Base-by-base conservation (phyloP, 1,284 basidiomycete species). In the Cryptococcus amylolentus region DNA sequence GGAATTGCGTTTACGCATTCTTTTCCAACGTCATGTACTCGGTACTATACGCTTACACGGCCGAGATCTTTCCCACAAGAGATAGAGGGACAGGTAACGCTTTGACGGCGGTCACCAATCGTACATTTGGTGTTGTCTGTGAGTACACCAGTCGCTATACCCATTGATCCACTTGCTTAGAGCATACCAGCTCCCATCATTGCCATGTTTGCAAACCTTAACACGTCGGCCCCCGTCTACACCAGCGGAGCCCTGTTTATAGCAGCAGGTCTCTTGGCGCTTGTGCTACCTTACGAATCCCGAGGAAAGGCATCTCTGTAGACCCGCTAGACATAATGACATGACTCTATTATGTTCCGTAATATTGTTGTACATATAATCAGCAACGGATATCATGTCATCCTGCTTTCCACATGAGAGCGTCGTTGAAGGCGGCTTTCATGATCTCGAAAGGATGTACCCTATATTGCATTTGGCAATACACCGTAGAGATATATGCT, bases 261-360 rank as follows among this genome's bases (percentile, higher is more conserved):
- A 31, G 76, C 80, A 3, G 80, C 85, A 1, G 85, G 86, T 0
- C 55, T 81, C n/a, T 68, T 89, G 37, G 83, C 85, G 35, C 66
- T 88, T 51, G 64, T 88, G 27, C 71, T 89, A 16, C 88, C 88
- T 0, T 87, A 84, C 66, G 86, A 88, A 65, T 84, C 86, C 13
- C 78, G 84, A 31, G 87, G 86, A 2, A 86, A 82, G 65, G 83
- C 86, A 1, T 82, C 84, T n/a, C 75, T 87, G 55, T 85, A 77
- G 69, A 23, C 10, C 10, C 5, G 31, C 5, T 31, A 10, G 31
- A 31, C 10, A 31, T 31, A 31, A 31, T 10, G 31, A 31, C 5
- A 31, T 31, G 41, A 31, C 51, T 41, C 20, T 31, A 16, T 40
- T 2, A 44, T 26, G 27, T 52, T 51, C 52, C 54, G 57, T 56